Percentiles rank a stretch among this genome's conserved stretches.
Conservation (phyloP, 2,329 filamentous ascomycete genomes). For the Nothopassalora personata region DNA sequence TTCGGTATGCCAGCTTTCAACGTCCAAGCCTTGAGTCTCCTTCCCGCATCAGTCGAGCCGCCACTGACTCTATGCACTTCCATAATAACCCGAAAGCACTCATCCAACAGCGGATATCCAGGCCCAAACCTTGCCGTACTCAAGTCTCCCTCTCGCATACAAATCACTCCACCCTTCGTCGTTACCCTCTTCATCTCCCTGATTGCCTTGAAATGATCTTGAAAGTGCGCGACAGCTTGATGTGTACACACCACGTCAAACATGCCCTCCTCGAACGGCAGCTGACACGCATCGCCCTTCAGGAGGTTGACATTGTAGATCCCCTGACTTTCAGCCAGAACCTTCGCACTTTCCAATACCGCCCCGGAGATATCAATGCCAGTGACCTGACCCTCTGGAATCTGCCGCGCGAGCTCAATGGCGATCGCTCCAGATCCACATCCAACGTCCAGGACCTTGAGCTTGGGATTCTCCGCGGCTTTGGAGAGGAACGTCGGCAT, state of each 20-base stretch:
- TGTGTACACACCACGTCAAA: constrained; percentile 74
- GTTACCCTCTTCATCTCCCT: constrained; percentile 10
- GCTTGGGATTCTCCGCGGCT: constrained; percentile 12
- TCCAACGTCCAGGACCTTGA: constrained; percentile 36
- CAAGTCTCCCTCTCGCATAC: constrained; percentile 21
- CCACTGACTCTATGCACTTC: constrained; percentile 13
- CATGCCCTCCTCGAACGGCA: constrained; percentile 80
- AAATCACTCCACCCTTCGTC: constrained; percentile 10
- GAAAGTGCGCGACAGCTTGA: constrained; percentile 53
- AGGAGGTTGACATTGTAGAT: constrained; percentile 67
- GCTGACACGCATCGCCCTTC: constrained; percentile 97
- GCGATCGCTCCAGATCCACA: constrained; percentile 38
- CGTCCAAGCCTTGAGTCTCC: constrained; percentile 11
- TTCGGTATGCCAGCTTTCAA: constrained; percentile 7
- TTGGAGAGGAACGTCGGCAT: constrained; percentile 5
- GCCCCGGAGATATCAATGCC: constrained; percentile 35
- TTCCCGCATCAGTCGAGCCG: constrained; percentile 15
- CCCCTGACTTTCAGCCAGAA: constrained; percentile 27
- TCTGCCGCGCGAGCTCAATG: constrained; percentile 28
- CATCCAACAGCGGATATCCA: constrained; percentile 10
- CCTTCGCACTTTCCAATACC: constrained; percentile 30
- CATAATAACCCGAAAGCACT: constrained; percentile 16
- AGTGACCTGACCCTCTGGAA: constrained; percentile 25
- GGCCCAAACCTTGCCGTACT: constrained; percentile 14
- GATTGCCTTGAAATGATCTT: constrained; percentile 37